Evolutionary conservation across 331 rosid genomes (phyloP), one percentile per base, ranked within the genome.

Genomic region (Malus hybrid): DNA sequence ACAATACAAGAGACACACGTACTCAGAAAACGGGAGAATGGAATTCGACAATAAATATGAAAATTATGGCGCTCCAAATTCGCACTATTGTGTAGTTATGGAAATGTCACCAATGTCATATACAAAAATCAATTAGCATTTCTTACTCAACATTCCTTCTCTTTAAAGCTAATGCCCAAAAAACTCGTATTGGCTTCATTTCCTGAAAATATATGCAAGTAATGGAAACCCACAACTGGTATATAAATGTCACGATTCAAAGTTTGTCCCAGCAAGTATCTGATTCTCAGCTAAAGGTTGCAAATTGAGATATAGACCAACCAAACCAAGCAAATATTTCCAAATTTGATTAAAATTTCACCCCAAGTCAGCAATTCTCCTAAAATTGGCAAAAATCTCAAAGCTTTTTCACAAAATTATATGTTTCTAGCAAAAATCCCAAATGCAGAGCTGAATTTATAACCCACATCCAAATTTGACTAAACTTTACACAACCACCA

Each of bases 281-380:
- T 12, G 65, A 26, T 50, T 75, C 16, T 70, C 13, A 58, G 70
- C 33, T 52, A 36, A 65, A 70, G 29, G 18, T 46, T 65, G 22
- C 10, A 75, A 75, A 12, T 64, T 10, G 18, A 57, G 53, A 50
- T 68, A 71, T 20, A 65, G 55, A 58, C 33, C 30, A 46, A 66
- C 18, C 65, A 46, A 72, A 29, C 73, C 30, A 70, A 46, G 70
- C 55, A 42, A 64, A 46, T 42, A 56, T 68, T 29, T 29, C 71
- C 78, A 67, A 67, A 71, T 68, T 14, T 77, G 46, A 65, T 29
- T 57, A 28, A 68, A 46, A 74, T 78, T 66, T 44, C 15, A 24
- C 63, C 74, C 74, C 74, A 70, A 66, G 62, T 66, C 50, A 52
- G 52, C 18, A 8, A 61, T 6, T 60, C 65, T 50, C 36, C 39